Conservation (phyloP, 2,329 filamentous ascomycete species). For the Botrytis deweyae region DNA sequence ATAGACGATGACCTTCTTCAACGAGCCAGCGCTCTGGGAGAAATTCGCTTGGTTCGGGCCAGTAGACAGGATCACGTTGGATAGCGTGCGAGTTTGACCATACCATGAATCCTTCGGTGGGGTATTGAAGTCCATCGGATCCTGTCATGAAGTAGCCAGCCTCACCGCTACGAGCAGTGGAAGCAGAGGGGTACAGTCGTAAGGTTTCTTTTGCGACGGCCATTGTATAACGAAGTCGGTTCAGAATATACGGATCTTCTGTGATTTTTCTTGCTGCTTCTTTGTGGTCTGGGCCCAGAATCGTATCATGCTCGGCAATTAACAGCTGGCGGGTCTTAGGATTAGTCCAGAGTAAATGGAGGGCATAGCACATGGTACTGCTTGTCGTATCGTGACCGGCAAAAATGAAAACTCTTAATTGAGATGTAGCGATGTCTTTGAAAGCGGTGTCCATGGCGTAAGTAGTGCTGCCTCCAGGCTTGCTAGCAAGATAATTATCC, state of each 20-base stretch:
- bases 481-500: background rate
- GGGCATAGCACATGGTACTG: constrained; percentile 1
- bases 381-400: background rate
- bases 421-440: background rate
- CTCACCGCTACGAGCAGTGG: background rate
- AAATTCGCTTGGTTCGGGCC: background rate
- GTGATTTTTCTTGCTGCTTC: constrained; percentile 7
- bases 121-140: background rate
- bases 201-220: constrained; percentile 29
- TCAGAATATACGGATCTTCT: constrained; percentile 22
- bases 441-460: background rate
- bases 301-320: constrained; percentile 23
- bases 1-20: background rate
- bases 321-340: constrained; percentile 21
- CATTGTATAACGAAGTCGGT: constrained; percentile 24
- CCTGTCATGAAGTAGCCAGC: background rate
- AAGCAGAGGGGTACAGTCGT: constrained; percentile 23
- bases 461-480: background rate
- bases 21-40: constrained; percentile 8
- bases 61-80: background rate
- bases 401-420: background rate
- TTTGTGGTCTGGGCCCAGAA: constrained; percentile 21
- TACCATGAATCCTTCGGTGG: background rate
- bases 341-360: constrained; percentile 18
- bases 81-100: constrained; percentile 4